phyloP scores from a whole-genome alignment of 2,329 filamentous ascomycete genomes.

The Xylariomycetidae sp. region DNA sequence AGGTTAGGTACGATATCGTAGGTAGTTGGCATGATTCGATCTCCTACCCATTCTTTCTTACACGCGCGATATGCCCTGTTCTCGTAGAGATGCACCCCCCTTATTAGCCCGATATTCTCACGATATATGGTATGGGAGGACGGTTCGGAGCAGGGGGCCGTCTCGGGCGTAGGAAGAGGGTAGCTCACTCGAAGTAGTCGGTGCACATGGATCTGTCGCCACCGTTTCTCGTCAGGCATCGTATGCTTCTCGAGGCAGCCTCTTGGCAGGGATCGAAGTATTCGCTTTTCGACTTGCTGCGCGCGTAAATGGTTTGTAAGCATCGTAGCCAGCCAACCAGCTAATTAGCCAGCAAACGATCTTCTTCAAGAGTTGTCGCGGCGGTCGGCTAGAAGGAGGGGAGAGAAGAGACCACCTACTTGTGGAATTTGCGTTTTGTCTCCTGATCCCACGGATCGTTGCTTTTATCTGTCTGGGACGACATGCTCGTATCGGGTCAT shows the following conservation, averaged over 20 bases:
- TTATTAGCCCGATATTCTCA: too few relatives aligned
- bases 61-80: slow-evolving; percentile 85
- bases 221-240: slow-evolving; percentile 82
- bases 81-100: too few relatives aligned
- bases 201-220: slow-evolving; percentile 85
- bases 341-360: too few relatives aligned
- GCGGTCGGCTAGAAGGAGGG: slow-evolving; percentile 1
- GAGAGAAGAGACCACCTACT: slow-evolving; percentile 37
- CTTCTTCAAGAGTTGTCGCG: too few relatives aligned
- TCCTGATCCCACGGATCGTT: slow-evolving; percentile 51
- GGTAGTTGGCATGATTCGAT: not conserved
- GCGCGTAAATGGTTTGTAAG: slow-evolving; percentile 10
- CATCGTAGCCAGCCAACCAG: not conserved
- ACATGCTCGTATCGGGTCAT: too few relatives aligned
- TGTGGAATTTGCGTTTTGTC: slow-evolving; percentile 60
- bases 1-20: not conserved
- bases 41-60: slow-evolving; percentile 86
- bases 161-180: not conserved
- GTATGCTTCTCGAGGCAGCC: slow-evolving; percentile 77
- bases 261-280: slow-evolving; percentile 96
- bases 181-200: slow-evolving; percentile 88
- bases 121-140: slow-evolving; percentile 3
- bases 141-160: not conserved
- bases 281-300: slow-evolving; percentile 81
- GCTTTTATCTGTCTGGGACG: slow-evolving; percentile 14